These are phyloP conservation scores for Corinectria fuckeliana DNA, from an alignment of 2,329 filamentous ascomycete genomes.

Conservation along the genomic window DNA sequence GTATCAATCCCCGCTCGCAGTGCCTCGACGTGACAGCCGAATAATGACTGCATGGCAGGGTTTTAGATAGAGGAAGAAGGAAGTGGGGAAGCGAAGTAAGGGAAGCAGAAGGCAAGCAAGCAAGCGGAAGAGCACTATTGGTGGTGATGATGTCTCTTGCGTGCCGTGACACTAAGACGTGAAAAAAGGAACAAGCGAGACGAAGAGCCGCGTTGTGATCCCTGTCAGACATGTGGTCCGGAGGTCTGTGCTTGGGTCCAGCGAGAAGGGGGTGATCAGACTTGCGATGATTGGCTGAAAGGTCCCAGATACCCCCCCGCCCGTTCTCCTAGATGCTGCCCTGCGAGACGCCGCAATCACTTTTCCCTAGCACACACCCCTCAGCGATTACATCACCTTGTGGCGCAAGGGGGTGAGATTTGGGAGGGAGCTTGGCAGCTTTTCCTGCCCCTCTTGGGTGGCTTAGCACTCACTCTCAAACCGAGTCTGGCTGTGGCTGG, in stretches of 20 bases:
- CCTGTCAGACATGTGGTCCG: constrained; percentile 42
- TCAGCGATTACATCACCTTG: constrained; percentile 23
- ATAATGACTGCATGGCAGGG: too few species aligned
- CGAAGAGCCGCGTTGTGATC: constrained; percentile 38
- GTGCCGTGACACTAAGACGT: constrained; percentile 11
- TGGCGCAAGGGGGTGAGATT: background rate
- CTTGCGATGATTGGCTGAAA: constrained; percentile 27
- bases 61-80: too few species aligned
- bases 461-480: background rate
- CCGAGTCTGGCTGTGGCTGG: constrained; percentile 13
- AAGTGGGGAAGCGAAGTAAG: background rate
- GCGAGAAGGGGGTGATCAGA: constrained; percentile 1
- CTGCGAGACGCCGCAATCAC: too few species aligned
- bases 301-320: constrained; percentile 19
- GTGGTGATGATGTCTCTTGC: background rate
- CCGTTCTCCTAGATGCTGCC: constrained; percentile 32
- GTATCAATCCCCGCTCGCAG: background rate
- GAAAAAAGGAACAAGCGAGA: constrained; percentile 26
- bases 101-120: background rate
- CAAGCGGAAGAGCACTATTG: background rate
- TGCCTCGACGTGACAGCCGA: background rate
- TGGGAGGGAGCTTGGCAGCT: too few species aligned
- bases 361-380: constrained; percentile 4
- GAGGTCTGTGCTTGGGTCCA: constrained; percentile 34
- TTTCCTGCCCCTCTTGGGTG: constrained; percentile 8